These are phyloP conservation scores for Lasiosphaeria ovina DNA, from an alignment of 495 filamentous ascomycete genomes.

Conservation along the genomic window DNA sequence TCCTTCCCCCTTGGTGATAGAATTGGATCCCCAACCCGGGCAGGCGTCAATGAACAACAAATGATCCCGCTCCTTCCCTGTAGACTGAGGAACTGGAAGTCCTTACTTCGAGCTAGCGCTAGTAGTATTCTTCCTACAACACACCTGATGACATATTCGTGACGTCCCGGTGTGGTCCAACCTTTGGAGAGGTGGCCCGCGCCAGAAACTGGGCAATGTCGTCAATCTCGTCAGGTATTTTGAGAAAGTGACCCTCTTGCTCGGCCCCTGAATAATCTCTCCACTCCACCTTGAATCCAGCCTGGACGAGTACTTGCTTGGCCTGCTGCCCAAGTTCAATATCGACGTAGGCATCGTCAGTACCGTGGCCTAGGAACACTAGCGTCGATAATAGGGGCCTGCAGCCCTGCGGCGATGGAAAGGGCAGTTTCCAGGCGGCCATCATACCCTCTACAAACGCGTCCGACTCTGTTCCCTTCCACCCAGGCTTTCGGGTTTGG, in stretches of 20 bases:
- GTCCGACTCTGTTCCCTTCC: background rate
- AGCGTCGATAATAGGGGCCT: slow-evolving; percentile 9
- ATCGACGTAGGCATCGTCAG: slow-evolving; percentile 20
- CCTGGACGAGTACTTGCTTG: slow-evolving; percentile 7
- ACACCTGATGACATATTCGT: background rate
- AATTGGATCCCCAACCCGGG: no score
- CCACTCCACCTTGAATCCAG: slow-evolving; percentile 20
- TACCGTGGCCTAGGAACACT: slow-evolving; percentile 18
- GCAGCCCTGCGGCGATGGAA: background rate
- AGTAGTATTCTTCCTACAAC: background rate
- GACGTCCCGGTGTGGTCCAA: background rate
- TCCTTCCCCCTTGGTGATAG: no score
- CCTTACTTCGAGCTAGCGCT: background rate
- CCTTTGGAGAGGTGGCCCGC: background rate
- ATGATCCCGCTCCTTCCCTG: no score
- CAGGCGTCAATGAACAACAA: no score
- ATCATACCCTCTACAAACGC: background rate
- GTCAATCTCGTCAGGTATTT: slow-evolving; percentile 23
- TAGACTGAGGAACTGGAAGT: no score
- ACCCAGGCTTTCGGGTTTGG: background rate
- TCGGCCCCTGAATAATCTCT: slow-evolving; percentile 21
- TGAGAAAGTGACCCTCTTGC: slow-evolving; percentile 26
- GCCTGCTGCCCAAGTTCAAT: slow-evolving; percentile 19
- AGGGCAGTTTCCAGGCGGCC: background rate
- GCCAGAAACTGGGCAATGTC: slow-evolving; percentile 22